A percentile compares a stretch with the other conserved stretches of the same genome.
phyloP scores from a whole-genome alignment of 345 rosid species.

The Citrus medica region DNA sequence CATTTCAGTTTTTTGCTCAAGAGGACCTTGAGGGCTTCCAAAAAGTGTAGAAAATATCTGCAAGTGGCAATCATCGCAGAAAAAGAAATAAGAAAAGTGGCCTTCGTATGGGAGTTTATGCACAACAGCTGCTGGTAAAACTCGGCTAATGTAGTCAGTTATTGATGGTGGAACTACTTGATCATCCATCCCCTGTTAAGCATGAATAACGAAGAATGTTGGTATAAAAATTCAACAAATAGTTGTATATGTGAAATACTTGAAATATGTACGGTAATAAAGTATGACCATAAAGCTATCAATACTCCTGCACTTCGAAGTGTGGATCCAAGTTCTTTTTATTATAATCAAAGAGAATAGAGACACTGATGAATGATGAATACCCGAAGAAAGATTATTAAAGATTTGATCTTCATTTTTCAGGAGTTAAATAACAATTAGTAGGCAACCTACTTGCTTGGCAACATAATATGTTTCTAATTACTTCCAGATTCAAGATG shows the following conservation, averaged over 20 bases:
- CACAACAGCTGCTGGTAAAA: slow-evolving; percentile 61
- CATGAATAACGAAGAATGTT: not conserved
- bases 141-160: slow-evolving; percentile 65
- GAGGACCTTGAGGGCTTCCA: slow-evolving; percentile 62
- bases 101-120: slow-evolving; percentile 79
- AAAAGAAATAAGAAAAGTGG: slow-evolving; percentile 75
- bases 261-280: not conserved
- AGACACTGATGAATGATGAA: not conserved
- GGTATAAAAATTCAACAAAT: not conserved
- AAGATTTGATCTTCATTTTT: not conserved
- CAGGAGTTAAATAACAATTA: not conserved
- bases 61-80: slow-evolving; percentile 82
- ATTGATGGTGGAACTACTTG: slow-evolving; percentile 58
- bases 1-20: slow-evolving; percentile 30
- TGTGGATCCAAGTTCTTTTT: not conserved
- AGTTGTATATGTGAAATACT: not conserved
- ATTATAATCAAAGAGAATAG: not conserved
- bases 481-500: not conserved
- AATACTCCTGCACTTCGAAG: not conserved
- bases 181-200: slow-evolving; percentile 77
- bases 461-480: not conserved
- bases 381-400: not conserved
- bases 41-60: slow-evolving; percentile 65
- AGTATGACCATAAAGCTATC: not conserved
- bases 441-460: not conserved